Evolutionary conservation across 2,329 filamentous ascomycete species (phyloP).

Genomic region (Exophiala sp.): DNA sequence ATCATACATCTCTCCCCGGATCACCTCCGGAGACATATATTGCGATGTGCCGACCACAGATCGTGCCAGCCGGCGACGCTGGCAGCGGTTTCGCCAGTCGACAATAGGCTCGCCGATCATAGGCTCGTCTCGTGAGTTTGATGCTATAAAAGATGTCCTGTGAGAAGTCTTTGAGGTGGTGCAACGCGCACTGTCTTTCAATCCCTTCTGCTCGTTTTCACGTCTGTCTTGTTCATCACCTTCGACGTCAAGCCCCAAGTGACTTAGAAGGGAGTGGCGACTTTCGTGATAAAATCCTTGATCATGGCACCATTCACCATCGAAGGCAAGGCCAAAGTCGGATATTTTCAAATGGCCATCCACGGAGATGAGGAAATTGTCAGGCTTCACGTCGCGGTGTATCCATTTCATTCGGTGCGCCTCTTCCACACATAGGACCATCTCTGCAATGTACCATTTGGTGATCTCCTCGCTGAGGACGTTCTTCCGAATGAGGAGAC

Average conservation of each 20-base stretch:
- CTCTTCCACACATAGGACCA: conserved; percentile 93
- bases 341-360: conserved; percentile 92
- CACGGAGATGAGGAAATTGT: conserved; percentile 89
- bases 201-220: conserved; percentile 45
- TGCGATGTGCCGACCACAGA: conserved; percentile 94
- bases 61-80: conserved; percentile 69
- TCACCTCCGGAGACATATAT: conserved; percentile 96
- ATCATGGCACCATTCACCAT: conserved; percentile 92
- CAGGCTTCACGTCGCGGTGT: conserved; percentile 92
- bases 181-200: conserved; percentile 31
- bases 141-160: background rate
- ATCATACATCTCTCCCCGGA: conserved; percentile 78
- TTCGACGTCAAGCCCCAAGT: conserved; percentile 67
- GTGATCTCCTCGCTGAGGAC: conserved; percentile 74
- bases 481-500: conserved; percentile 79
- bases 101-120: conserved; percentile 52
- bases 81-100: conserved; percentile 65
- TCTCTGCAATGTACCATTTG: conserved; percentile 88
- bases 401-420: conserved; percentile 85
- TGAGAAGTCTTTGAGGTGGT: too few relatives aligned
- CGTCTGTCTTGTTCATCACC: conserved; percentile 70
- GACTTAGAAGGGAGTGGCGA: conserved; percentile 73
- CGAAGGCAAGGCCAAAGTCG: conserved; percentile 92
- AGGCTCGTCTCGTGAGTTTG: conserved; percentile 11
- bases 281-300: conserved; percentile 81